Conservation (phyloP, 495 filamentous ascomycete species). For the Articulospora tetracladia region DNA sequence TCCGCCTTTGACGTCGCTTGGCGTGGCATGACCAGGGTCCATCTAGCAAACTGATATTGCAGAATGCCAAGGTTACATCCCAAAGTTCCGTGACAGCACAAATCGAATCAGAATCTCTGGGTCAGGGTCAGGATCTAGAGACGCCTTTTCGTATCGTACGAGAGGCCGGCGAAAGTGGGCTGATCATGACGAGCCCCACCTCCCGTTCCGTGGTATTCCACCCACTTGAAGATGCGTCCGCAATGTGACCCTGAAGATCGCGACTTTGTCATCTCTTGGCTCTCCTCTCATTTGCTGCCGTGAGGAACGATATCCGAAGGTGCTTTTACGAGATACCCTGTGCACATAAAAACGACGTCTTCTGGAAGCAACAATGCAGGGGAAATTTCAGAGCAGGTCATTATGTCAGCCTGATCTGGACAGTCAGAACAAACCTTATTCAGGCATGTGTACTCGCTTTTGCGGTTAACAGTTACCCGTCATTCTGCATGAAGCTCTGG, state of each 20-base stretch:
- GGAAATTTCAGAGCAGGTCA: neutral
- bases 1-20: neutral
- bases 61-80: neutral
- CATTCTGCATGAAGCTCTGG: neutral
- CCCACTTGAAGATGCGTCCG: neutral
- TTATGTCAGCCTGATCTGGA: too few relatives aligned
- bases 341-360: neutral
- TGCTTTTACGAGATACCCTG: neutral
- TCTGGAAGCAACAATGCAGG: neutral
- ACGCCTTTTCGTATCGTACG: neutral
- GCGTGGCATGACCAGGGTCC: neutral
- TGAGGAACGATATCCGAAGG: neutral
- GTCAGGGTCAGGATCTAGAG: neutral
- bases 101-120: neutral
- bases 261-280: neutral
- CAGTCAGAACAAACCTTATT: neutral
- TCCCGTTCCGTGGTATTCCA: neutral
- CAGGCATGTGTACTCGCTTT: neutral
- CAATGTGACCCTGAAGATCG: neutral
- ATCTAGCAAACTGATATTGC: neutral
- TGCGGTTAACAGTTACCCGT: neutral
- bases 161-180: neutral
- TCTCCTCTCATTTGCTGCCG: neutral
- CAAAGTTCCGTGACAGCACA: neutral
- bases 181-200: neutral